Conservation (phyloP, 2,329 filamentous ascomycete species). For the Pseudogymnoascus sp. region DNA sequence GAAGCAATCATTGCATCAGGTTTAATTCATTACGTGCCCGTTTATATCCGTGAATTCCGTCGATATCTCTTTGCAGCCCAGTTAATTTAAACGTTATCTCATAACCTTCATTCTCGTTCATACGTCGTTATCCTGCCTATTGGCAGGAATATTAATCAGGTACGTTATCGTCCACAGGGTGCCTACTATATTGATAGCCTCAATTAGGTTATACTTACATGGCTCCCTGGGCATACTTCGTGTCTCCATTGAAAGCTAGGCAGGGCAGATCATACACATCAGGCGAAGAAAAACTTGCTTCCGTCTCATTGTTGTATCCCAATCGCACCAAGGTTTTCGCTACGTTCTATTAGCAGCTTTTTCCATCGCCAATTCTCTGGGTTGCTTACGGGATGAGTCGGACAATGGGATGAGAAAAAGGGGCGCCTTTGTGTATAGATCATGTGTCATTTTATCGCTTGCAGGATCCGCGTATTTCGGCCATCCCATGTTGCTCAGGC, state of each 20-base stretch:
- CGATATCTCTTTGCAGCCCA: background rate
- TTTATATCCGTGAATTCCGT: background rate
- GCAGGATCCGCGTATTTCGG: slow-evolving; percentile 11
- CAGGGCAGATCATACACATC: slow-evolving; percentile 20
- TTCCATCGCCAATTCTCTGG: background rate
- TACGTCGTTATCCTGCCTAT: background rate
- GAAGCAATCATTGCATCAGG: background rate
- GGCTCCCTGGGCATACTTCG: slow-evolving; percentile 21
- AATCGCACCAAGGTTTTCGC: slow-evolving; percentile 23
- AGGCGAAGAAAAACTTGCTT: slow-evolving; percentile 17
- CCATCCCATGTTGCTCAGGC: slow-evolving; percentile 20
- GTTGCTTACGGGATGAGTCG: background rate
- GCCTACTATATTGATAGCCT: background rate
- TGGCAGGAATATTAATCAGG: background rate
- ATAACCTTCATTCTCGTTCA: background rate
- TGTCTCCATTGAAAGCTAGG: slow-evolving; percentile 20
- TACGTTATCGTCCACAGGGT: background rate
- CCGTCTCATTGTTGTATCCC: slow-evolving; percentile 20
- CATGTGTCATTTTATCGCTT: background rate
- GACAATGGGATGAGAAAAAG: background rate
- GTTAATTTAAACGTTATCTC: background rate
- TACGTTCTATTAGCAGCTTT: background rate
- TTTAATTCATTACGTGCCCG: background rate
- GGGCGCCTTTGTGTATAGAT: background rate
- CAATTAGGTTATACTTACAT: slow-evolving; percentile 16